Conservation (phyloP, 2,329 filamentous ascomycete species). For the Hypoxylon sp. region DNA sequence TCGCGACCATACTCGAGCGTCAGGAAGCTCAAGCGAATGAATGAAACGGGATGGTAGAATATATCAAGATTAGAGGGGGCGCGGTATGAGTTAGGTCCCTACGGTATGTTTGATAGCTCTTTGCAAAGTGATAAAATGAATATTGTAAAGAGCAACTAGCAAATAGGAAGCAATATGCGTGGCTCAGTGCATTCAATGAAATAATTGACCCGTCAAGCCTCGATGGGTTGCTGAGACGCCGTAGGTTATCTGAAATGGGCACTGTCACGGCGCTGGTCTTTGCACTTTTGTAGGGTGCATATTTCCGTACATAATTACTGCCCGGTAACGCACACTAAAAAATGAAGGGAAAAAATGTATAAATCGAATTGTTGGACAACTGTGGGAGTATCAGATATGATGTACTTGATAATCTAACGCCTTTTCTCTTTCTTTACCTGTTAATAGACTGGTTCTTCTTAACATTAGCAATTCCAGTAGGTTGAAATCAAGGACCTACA, state of each 20-base stretch:
- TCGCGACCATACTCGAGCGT: conserved; percentile 32
- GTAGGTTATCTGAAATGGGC: conserved; percentile 9
- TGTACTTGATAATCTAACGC: not conserved
- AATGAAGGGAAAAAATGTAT: not conserved
- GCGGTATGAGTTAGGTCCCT: not conserved
- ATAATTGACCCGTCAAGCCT: not conserved
- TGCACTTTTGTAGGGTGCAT: not conserved
- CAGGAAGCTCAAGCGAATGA: conserved; percentile 1
- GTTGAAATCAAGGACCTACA: not conserved
- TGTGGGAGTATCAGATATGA: not conserved
- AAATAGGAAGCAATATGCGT: conserved; percentile 2
- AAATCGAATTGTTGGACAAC: conserved; percentile 9
- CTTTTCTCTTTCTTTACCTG: not conserved
- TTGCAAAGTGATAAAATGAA: not conserved
- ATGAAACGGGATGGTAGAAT: not conserved
- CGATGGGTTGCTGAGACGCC: conserved; percentile 11
- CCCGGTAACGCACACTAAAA: not conserved
- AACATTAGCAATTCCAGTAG: not conserved
- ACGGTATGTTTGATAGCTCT: not conserved
- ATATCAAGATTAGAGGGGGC: not conserved
- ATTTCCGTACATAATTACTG: not conserved
- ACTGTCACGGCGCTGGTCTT: conserved; percentile 2
- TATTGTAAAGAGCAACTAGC: conserved; percentile 7
- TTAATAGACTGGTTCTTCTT: not conserved
- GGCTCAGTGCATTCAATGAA: not conserved